phyloP scores from a whole-genome alignment of 352 stramenopile genomes.

The Phytopythium ostracodes region DNA sequence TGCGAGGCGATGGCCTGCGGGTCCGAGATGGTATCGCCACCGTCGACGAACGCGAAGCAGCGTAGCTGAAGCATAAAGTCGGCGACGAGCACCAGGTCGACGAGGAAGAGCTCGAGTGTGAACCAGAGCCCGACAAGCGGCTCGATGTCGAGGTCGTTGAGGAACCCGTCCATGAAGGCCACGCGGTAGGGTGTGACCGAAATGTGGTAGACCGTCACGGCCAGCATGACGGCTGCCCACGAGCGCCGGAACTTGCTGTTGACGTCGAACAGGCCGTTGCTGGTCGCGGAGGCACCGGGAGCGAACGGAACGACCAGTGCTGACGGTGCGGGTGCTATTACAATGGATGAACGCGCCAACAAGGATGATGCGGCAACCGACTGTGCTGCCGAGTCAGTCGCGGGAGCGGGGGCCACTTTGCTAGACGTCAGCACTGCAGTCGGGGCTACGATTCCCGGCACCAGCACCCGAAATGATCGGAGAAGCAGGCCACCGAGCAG shows the following conservation, averaged over 20 bases:
- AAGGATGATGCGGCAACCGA: neutral
- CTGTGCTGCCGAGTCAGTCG: no score
- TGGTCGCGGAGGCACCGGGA: neutral
- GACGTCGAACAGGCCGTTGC: constrained; percentile 9
- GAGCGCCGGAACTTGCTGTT: constrained; percentile 36
- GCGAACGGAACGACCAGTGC: neutral
- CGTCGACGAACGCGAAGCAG: constrained; percentile 51
- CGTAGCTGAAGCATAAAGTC: constrained; percentile 57
- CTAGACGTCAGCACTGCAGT: neutral
- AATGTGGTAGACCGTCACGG: constrained; percentile 52
- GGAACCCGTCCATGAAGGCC: constrained; percentile 44
- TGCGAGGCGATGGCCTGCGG: constrained; percentile 25
- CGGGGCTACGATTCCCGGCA: neutral
- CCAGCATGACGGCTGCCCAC: constrained; percentile 54
- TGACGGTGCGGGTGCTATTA: neutral
- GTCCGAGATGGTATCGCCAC: constrained; percentile 38
- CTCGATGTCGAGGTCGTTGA: constrained; percentile 27
- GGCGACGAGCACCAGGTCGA: constrained; percentile 36
- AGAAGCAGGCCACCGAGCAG: neutral
- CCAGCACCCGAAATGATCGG: neutral
- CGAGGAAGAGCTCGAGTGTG: constrained; percentile 43
- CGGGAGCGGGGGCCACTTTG: constrained; percentile 15
- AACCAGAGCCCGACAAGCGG: constrained; percentile 34
- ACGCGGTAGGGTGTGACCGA: constrained; percentile 54
- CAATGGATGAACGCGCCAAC: neutral